Evolutionary conservation across 2,329 filamentous ascomycete species (phyloP), one percentile per base, ranked within the genome.

Genomic region (Colletotrichum sidae): DNA sequence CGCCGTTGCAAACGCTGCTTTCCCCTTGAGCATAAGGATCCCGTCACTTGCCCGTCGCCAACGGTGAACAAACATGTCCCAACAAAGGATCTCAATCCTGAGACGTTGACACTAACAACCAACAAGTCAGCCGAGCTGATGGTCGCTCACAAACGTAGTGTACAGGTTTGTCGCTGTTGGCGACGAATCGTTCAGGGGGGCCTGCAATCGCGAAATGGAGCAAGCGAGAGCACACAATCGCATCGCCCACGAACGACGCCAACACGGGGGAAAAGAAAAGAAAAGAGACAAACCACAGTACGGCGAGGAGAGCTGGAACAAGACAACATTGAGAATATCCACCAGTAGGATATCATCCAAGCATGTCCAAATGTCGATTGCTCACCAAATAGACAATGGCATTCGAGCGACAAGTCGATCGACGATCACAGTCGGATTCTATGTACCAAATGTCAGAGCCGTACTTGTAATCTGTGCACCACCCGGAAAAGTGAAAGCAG

Each of bases 211-310:
- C 12, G 34, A 41, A 46, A 55, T 55, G 12, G 41, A 46, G 46
- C 33, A 55, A 54, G 52, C 52, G 38, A 54, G 52, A 46, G 41
- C 33, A 55, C 41, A 45, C 53, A 45, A 41, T 35, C 55, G 11
- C 46, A 25, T 11, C 25, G 17, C 46, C 9, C 55, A 57, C 44
- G 42, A 56, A 9, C 55, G 42, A 5, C 35, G 39, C 25, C 41
- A 46, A 15, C 34, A 49, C 15, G 25, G 44, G 11, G 15, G 8
- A 49, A 12, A 38, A 33, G 6, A 2, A 34, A 35, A 44, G 17
- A 44, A 6, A 44, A 44, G 39, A 11, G 34, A n/a, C 6, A 34
- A 17, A 55, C 44, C 25, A 25, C 25, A 25, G 25, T 1, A 25
- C 25, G 25, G 25, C 25, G 25, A 4, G 25, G 4, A 25, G 25